These are phyloP conservation scores for Starmerella davenportii DNA, from an alignment of 805 yeast species.

Conservation along the genomic window DNA sequence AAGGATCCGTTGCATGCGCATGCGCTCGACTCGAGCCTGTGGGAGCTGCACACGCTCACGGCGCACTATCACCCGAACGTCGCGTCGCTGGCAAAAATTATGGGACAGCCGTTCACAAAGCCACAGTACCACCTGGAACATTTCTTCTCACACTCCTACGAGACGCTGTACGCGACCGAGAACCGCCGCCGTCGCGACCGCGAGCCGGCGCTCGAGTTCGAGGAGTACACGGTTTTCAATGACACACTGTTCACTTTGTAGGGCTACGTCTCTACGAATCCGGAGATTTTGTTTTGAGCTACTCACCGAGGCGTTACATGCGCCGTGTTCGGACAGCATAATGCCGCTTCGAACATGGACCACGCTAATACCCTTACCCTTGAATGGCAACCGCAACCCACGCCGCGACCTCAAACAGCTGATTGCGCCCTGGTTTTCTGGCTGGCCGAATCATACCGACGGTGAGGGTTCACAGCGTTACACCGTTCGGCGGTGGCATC, in stretches of 20 bases:
- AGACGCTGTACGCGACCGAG: slow-evolving; percentile 43
- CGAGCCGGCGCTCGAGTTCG: slow-evolving; percentile 51
- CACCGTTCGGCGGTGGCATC: background rate
- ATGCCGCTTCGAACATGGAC: no score
- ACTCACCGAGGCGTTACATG: no score
- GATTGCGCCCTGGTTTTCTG: no score
- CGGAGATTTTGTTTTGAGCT: no score
- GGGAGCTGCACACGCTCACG: slow-evolving; percentile 75
- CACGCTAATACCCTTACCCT: no score
- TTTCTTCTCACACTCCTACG: slow-evolving; percentile 80
- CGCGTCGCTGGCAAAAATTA: slow-evolving; percentile 75
- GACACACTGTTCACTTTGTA: slow-evolving; percentile 1
- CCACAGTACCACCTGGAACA: slow-evolving; percentile 80
- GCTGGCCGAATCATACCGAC: no score
- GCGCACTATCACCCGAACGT: slow-evolving; percentile 90
- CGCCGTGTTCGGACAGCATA: no score
- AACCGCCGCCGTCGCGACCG: slow-evolving; percentile 20
- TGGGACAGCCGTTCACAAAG: slow-evolving; percentile 72
- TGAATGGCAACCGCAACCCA: no score
- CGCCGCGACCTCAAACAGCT: no score
- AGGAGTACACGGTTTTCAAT: slow-evolving; percentile 10
- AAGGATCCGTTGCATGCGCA: slow-evolving; percentile 58
- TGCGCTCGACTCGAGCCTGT: slow-evolving; percentile 70
- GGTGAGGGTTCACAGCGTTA: no score
- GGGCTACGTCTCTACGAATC: no score